Conservation (phyloP, 106 monocot species). For the Chionographis japonica region DNA sequence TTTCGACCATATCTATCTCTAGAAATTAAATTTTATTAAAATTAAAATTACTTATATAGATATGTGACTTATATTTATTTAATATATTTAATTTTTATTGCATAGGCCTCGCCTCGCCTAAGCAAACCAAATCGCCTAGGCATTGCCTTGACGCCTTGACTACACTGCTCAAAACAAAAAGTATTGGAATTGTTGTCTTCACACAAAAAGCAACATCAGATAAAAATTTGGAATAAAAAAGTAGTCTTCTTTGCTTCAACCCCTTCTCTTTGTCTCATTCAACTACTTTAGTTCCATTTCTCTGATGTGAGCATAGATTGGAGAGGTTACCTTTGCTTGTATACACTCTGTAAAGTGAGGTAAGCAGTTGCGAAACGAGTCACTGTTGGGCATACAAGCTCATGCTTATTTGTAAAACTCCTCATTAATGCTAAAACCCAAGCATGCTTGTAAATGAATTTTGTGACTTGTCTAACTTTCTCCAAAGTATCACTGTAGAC, state of each 20-base stretch:
- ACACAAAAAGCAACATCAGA: neutral
- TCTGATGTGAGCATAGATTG: neutral
- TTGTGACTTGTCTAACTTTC: neutral
- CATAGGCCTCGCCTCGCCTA: no score
- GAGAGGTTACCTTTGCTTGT: neutral
- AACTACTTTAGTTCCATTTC: neutral
- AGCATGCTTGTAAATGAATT: neutral
- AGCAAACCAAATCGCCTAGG: no score
- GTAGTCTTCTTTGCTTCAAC: neutral
- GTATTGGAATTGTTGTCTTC: neutral
- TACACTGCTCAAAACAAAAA: neutral
- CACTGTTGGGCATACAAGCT: neutral
- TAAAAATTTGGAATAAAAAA: neutral
- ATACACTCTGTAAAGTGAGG: neutral
- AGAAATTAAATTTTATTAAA: no score
- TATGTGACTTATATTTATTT: no score
- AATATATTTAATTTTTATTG: no score
- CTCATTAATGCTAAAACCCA: neutral
- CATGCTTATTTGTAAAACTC: neutral
- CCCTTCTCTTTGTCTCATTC: neutral
- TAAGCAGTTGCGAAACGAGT: neutral
- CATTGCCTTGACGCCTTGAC: no score
- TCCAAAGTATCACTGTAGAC: neutral
- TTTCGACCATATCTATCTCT: no score
- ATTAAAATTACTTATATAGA: no score